Base-by-base conservation (phyloP, 116 monocot species). In the Trichopus zeylanicus region DNA sequence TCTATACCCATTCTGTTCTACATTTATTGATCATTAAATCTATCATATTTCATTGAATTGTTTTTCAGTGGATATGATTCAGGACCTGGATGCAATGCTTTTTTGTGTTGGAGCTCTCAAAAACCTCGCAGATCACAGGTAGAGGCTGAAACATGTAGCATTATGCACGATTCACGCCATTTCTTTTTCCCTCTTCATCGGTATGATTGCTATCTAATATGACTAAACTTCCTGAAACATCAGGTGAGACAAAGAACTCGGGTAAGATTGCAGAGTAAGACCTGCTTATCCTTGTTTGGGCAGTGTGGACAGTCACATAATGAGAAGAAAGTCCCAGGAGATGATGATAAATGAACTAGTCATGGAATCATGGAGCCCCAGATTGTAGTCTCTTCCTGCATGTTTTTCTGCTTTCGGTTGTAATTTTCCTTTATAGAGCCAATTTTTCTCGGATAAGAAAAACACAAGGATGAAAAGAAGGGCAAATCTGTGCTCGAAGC, bases 21-120 rank as follows among this genome's bases (percentile, higher is more conserved):
- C 21, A 1, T 22, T 51, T 21, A 24, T 24, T 12, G 42, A 5
- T 42, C 2, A 16, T 42, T 16, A 21, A 6, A 24, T 22, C 10
- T 5, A 51, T n/a, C 7, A n/a, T n/a, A n/a, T 24, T 4, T 60
- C 6, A 60, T 16, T 42, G 3, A 26, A 10, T 60, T 60, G 18
- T 60, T 12, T n/a, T n/a, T n/a, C 72, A 73, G 73, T 55, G 73
- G 34, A 26, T 67, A 73, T 62, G 73, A 73, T 57, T 67, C 73
- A n/a, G n/a, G n/a, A 61, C 46, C 66, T 47, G 61, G 54, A 46
- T 73, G 73, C 61, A 56, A 62, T 56, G 67, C 61, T 11, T 67
- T 73, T 20, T 67, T 73, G 31, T 73, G 73, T 67, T 73, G 73
- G 73, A 66, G 62, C 56, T 48, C 55, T 26, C 54, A 53, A 3